Percentiles rank a stretch among this genome's conserved stretches.
phyloP scores from a whole-genome alignment of 176 grass and related monocot species.

The Elymus sibiricus region DNA sequence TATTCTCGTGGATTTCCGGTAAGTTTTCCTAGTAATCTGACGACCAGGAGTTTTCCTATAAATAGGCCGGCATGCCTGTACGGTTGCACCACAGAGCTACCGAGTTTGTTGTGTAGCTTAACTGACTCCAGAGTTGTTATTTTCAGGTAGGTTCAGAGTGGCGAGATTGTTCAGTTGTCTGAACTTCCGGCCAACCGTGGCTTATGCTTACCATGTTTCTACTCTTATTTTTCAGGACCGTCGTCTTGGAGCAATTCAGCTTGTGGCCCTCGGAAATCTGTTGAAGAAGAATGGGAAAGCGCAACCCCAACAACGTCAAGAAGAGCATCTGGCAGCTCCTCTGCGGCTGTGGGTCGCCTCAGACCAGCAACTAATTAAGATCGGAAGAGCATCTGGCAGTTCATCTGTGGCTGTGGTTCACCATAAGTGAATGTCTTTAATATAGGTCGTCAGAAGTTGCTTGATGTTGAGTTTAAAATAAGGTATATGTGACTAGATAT shows the following conservation, averaged over 20 bases:
- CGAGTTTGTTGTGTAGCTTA: neutral
- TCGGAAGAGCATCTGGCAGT: slow-evolving; percentile 32
- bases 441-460: neutral
- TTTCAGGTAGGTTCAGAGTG: neutral
- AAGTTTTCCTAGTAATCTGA: slow-evolving; percentile 4
- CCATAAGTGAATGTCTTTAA: neutral
- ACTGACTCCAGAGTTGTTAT: neutral
- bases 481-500: neutral
- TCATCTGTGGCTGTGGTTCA: slow-evolving; percentile 4
- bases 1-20: neutral
- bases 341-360: slow-evolving; percentile 30
- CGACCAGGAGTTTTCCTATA: neutral
- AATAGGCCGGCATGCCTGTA: neutral
- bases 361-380: neutral
- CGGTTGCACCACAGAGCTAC: neutral
- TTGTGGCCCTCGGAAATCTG: neutral
- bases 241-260: neutral
- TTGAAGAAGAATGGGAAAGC: slow-evolving; percentile 8
- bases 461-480: neutral
- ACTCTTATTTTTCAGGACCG: neutral
- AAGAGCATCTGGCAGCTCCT: slow-evolving; percentile 43
- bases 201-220: neutral
- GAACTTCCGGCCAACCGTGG: neutral
- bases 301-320: slow-evolving; percentile 34
- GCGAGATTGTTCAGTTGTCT: neutral